phyloP scores from a whole-genome alignment of 495 filamentous ascomycete species.

The Penicillium atrosanguineum region DNA sequence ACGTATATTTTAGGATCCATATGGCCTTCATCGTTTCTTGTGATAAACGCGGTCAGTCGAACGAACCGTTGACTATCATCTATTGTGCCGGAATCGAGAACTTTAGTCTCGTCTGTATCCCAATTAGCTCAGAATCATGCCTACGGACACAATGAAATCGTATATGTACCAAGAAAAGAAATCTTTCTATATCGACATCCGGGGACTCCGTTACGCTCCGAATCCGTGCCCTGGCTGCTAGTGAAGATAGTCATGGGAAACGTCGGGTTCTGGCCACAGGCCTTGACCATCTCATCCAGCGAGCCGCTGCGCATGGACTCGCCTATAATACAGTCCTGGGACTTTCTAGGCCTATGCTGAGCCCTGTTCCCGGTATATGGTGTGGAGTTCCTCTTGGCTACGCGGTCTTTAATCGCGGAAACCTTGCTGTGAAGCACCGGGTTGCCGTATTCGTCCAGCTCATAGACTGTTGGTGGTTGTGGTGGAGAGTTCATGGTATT shows the following conservation, averaged over 20 bases:
- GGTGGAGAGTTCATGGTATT: conserved; percentile 8
- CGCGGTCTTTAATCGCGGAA: conserved; percentile 8
- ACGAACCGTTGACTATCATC: not conserved
- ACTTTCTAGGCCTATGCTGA: not conserved
- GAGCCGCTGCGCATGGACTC: conserved; percentile 6
- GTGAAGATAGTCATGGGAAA: conserved; percentile 13
- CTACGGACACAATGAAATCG: not conserved
- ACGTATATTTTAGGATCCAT: conserved; percentile 12
- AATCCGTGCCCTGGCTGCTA: conserved; percentile 6
- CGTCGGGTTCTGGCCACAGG: not conserved
- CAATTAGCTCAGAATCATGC: not conserved
- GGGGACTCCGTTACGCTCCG: conserved; percentile 5
- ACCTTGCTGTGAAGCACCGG: conserved; percentile 18
- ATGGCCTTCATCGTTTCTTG: conserved; percentile 7
- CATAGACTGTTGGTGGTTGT: conserved; percentile 8
- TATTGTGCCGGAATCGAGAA: conserved; percentile 3
- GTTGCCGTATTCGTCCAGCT: conserved; percentile 7
- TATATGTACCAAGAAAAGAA: conserved; percentile 7
- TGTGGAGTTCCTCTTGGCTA: too few species aligned
- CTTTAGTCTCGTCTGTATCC: conserved; percentile 7
- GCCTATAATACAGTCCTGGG: conserved; percentile 7
- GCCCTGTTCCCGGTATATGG: too few species aligned
- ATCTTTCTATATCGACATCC: conserved; percentile 15
- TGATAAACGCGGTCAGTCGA: conserved; percentile 11
- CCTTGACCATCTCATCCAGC: conserved; percentile 2